Conservation (phyloP, 768 basidiomycete species). For the Tubosaeta sp. region DNA sequence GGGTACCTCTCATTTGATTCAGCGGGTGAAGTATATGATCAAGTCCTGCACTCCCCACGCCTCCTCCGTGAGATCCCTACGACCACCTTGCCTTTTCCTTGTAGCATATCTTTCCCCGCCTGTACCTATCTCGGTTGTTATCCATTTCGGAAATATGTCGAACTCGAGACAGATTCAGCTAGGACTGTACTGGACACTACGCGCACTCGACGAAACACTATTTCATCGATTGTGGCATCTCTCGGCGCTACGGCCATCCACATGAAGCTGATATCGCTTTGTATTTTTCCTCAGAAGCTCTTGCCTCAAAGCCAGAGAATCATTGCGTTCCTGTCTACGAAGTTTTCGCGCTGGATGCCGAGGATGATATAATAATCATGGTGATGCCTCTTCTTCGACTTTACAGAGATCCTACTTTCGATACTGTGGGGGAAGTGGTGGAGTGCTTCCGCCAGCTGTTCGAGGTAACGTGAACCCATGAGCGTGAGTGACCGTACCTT, state of each 20-base stretch:
- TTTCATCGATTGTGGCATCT: conserved; percentile 36
- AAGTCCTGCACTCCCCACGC: too few relatives aligned
- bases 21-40: too few relatives aligned
- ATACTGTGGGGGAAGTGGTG: not conserved
- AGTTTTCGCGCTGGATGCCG: conserved; percentile 2
- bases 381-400: conserved; percentile 29
- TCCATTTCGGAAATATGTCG: too few relatives aligned
- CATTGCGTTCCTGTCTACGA: conserved; percentile 28
- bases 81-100: too few relatives aligned
- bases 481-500: not conserved
- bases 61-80: too few relatives aligned
- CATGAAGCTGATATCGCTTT: conserved; percentile 22
- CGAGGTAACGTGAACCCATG: not conserved
- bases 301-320: conserved; percentile 11
- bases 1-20: too few relatives aligned
- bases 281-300: conserved; percentile 14
- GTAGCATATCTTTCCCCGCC: too few relatives aligned
- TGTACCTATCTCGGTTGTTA: too few relatives aligned
- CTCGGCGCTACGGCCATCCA: conserved; percentile 25
- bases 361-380: conserved; percentile 10
- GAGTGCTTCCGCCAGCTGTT: not conserved
- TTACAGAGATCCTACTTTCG: conserved; percentile 6
- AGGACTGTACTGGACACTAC: conserved; percentile 15
- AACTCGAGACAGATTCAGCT: too few relatives aligned
- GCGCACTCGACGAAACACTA: conserved; percentile 32